Conservation (phyloP, 371 early-diverging fungal genomes). For the Umbelopsis sp. region DNA sequence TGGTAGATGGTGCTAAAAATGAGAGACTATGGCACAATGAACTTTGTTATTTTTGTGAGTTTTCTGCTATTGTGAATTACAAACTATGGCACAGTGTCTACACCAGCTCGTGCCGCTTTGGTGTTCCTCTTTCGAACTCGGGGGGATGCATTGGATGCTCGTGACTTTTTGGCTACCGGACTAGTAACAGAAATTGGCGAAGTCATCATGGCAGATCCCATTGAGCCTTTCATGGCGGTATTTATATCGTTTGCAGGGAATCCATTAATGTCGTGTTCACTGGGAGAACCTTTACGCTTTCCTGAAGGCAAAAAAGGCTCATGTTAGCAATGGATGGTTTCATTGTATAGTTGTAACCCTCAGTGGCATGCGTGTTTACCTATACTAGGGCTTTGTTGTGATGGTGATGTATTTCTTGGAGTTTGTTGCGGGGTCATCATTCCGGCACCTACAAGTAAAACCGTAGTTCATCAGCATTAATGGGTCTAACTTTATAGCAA, state of each 20-base stretch:
- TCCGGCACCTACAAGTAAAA: not conserved
- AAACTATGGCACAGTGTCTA: conserved; percentile 15
- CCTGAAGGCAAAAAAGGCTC: not conserved
- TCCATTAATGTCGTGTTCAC: conserved; percentile 5
- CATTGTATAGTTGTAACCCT: too few species aligned
- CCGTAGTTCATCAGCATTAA: not conserved
- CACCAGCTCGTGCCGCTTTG: conserved; percentile 10
- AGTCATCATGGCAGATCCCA: conserved; percentile 13
- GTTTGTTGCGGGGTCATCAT: conserved; percentile 18
- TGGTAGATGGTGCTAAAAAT: not conserved
- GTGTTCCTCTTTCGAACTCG: conserved; percentile 12
- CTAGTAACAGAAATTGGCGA: conserved; percentile 12
- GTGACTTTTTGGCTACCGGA: conserved; percentile 4
- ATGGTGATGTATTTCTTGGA: conserved; percentile 13
- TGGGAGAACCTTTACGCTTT: conserved; percentile 11
- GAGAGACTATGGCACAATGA: conserved; percentile 13
- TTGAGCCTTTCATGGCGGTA: not conserved
- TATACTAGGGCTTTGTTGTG: conserved; percentile 18
- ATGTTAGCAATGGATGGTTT: too few species aligned
- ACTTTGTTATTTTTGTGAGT: not conserved
- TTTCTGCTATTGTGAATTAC: not conserved
- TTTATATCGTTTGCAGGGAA: conserved; percentile 7
- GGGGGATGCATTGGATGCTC: conserved; percentile 8
- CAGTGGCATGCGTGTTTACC: not conserved
- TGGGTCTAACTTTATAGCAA: not conserved